These are phyloP conservation scores for Clonostachys chloroleuca DNA, from an alignment of 2,329 filamentous ascomycete genomes.

Conservation along the genomic window DNA sequence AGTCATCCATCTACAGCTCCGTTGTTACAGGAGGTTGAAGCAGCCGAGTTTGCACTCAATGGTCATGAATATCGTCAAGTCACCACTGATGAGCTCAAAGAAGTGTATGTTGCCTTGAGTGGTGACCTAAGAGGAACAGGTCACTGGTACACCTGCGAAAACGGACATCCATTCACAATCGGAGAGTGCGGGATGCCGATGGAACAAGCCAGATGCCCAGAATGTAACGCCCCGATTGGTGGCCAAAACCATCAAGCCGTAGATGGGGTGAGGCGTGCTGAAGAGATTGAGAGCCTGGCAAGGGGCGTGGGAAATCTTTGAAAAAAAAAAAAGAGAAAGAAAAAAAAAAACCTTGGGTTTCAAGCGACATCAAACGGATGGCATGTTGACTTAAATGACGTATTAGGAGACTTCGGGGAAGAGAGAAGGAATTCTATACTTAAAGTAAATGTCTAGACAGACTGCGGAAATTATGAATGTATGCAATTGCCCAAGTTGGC, in stretches of 20 bases:
- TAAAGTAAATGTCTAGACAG: too few relatives aligned
- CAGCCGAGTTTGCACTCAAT: conserved; percentile 37
- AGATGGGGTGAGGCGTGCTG: neutral
- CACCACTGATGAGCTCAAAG: conserved; percentile 43
- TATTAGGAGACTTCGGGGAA: too few relatives aligned
- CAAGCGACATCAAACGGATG: too few relatives aligned
- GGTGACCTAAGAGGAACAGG: conserved; percentile 45
- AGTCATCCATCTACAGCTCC: conserved; percentile 16
- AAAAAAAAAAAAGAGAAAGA: too few relatives aligned
- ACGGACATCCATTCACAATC: conserved; percentile 51
- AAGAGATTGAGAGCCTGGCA: neutral
- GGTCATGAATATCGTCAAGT: conserved; percentile 42
- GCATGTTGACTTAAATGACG: too few relatives aligned
- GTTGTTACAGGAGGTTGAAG: conserved; percentile 39
- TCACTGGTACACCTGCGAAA: conserved; percentile 57
- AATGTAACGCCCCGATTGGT: conserved; percentile 55
- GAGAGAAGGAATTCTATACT: too few relatives aligned
- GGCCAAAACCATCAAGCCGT: conserved; percentile 38
- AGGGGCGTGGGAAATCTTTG: too few relatives aligned
- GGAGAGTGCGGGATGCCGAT: conserved; percentile 66
- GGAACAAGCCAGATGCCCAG: conserved; percentile 54
- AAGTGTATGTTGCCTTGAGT: conserved; percentile 46
- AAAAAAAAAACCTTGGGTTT: too few relatives aligned
- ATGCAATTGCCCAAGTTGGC: too few relatives aligned
- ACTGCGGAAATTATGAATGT: too few relatives aligned